Base-by-base conservation (phyloP, 2,329 filamentous ascomycete genomes). In the Clarireedia hainanense region DNA sequence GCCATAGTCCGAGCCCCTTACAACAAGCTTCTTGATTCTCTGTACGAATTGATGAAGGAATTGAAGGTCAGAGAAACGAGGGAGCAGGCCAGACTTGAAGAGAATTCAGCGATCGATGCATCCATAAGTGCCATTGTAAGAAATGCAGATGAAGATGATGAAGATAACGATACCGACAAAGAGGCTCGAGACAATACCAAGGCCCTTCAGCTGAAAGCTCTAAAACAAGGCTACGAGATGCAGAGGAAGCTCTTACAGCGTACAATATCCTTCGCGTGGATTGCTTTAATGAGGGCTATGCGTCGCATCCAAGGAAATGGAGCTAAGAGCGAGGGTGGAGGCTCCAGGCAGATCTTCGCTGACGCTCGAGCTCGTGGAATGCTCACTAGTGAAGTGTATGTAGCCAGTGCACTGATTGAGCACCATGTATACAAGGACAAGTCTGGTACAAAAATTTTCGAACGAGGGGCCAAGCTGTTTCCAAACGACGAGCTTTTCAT, bases 361-460 rank as follows among this genome's bases (percentile, higher is more conserved):
- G 91, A 97, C 70, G 91, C 94, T 48, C 84, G 94, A 36, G 87
- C 88, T 65, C 85, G 85, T 61, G 95, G 94, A 17, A 87, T 91
- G 52, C 80, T 99, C 47, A 94, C 90, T 6, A 95, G 90, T 65
- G 94, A 97, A 69, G 89, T 96, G 5, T 99, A 99, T 68, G 88
- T 96, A 53, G 91, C 91, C 1, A 90, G 90, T 63, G 94, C 95
- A 15, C 78, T 95, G 57, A 88, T 99, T 67, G 94, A 99, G 70
- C 92, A 94, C 68, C 86, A 95, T 64, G 95, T 95, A 63, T 99
- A 99, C 72, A 94, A 95, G 67, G 94, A 97, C 65, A 82, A 86
- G 0, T 89, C 94, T 0, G 92, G 91, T 1, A 89, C 88, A 45
- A 96, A 94, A 73, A 97, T 99, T 58, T 95, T 97, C 63, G 94